These are phyloP conservation scores for Baorangia bicolor DNA, from an alignment of 768 basidiomycete species.

Conservation along the genomic window DNA sequence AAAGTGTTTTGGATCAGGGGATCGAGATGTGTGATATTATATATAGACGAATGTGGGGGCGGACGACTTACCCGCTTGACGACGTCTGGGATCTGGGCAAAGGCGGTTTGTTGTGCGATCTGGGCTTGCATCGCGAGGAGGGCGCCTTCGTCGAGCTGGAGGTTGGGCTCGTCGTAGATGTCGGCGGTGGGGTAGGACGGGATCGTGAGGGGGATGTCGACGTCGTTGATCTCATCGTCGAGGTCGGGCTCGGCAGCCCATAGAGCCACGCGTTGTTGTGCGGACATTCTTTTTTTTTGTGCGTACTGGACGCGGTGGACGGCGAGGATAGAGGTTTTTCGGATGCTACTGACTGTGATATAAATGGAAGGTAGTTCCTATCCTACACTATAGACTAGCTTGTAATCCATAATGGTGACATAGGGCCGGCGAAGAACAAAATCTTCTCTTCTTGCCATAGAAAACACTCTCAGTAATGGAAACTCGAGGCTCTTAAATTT, in stretches of 20 bases:
- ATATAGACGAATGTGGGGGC: neutral
- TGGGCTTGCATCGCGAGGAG: conserved; percentile 76
- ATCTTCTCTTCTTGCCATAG: too few relatives aligned
- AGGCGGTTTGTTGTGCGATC: conserved; percentile 79
- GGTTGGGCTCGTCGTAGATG: conserved; percentile 38
- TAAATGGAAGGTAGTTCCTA: conserved; percentile 21
- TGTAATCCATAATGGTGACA: too few relatives aligned
- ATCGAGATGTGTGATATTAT: neutral
- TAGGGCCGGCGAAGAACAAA: too few relatives aligned
- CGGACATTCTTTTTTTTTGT: conserved; percentile 36
- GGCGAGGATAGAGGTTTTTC: neutral
- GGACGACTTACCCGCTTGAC: conserved; percentile 72
- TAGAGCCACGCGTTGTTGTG: conserved; percentile 64
- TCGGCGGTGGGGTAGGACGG: conserved; percentile 28
- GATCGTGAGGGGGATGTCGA: conserved; percentile 49
- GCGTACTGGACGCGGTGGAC: neutral
- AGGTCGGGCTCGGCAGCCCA: conserved; percentile 82
- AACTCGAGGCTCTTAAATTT: too few relatives aligned
- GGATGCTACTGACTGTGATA: neutral
- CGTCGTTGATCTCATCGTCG: conserved; percentile 71
- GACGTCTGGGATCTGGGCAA: conserved; percentile 81
- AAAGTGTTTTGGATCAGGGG: conserved; percentile 2
- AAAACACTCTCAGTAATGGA: neutral
- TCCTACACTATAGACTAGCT: too few relatives aligned
- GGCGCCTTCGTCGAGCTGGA: conserved; percentile 70